Conservation (phyloP, 1,284 basidiomycete genomes). For the Ustilago hordei region DNA sequence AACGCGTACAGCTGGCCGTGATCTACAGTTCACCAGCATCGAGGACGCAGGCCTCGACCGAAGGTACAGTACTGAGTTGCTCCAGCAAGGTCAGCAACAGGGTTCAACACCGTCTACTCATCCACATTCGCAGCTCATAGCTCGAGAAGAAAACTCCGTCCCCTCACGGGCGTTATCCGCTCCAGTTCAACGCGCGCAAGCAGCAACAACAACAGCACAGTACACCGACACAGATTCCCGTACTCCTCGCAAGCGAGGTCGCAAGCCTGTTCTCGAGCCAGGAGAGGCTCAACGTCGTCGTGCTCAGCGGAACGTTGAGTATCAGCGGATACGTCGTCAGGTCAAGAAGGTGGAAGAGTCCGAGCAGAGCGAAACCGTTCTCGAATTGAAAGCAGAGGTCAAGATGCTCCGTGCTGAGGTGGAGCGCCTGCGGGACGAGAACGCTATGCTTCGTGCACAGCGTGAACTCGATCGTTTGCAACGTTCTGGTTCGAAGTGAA, state of each 20-base stretch:
- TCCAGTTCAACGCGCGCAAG: neutral
- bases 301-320: constrained; percentile 45
- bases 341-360: constrained; percentile 44
- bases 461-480: constrained; percentile 48
- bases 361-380: constrained; percentile 37
- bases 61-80: neutral
- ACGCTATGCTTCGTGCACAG: constrained; percentile 57
- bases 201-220: neutral
- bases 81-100: neutral
- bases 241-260: constrained; percentile 35
- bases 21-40: neutral
- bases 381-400: constrained; percentile 59
- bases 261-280: constrained; percentile 37
- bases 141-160: neutral
- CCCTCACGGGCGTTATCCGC: neutral
- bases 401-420: constrained; percentile 57
- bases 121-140: neutral
- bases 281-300: constrained; percentile 38
- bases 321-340: constrained; percentile 48
- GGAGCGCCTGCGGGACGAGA: constrained; percentile 58
- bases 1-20: neutral
- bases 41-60: neutral
- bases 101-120: neutral
- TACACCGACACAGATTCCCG: constrained; percentile 8
- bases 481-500: constrained; percentile 13